Conservation (phyloP, 1,284 basidiomycete genomes). For the Malassezia japonica region DNA sequence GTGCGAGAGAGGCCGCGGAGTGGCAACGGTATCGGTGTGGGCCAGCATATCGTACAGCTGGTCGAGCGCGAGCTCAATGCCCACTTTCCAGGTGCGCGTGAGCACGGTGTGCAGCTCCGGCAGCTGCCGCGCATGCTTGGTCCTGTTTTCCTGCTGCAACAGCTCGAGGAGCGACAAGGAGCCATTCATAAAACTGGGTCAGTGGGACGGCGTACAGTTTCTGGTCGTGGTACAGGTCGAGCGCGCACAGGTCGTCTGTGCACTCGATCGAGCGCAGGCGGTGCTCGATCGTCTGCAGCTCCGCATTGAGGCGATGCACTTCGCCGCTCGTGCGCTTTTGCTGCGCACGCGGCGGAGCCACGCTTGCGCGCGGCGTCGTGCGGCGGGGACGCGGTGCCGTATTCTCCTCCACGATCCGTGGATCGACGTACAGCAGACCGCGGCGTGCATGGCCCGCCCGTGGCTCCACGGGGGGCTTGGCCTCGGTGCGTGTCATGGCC, state of each 20-base stretch:
- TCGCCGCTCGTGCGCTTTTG: no score
- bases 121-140: slow-evolving; percentile 8
- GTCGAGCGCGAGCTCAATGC: background rate
- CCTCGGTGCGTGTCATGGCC: no score
- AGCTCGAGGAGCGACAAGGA: slow-evolving; percentile 4
- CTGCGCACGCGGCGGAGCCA: no score
- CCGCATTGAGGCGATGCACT: background rate
- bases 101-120: slow-evolving; percentile 12
- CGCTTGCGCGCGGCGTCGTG: background rate
- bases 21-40: background rate
- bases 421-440: background rate
- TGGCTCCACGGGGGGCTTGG: no score
- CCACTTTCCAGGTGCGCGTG: background rate
- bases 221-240: background rate
- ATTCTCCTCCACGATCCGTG: background rate
- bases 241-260: background rate
- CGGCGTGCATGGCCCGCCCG: background rate
- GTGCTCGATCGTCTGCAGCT: background rate
- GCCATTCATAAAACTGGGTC: background rate
- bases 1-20: background rate
- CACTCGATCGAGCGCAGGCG: background rate
- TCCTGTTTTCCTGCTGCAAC: background rate
- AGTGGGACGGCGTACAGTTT: background rate
- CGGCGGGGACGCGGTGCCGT: background rate
- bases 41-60: background rate